Conservation (phyloP, 345 rosid genomes). For the Corchorus capsularis region DNA sequence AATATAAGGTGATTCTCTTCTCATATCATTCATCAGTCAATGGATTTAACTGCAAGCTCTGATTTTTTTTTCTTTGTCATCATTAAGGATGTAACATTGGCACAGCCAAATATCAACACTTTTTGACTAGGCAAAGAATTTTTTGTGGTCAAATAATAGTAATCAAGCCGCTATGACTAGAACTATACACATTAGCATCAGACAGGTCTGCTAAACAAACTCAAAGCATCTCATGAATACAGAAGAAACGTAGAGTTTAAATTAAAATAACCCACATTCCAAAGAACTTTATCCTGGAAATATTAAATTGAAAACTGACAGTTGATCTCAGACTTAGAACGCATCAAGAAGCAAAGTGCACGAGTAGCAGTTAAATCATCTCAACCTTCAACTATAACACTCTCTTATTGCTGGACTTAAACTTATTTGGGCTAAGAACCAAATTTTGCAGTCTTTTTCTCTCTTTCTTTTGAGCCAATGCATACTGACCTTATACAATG, state of each 20-base stretch:
- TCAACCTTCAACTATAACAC: not conserved
- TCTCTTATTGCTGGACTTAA: constrained; percentile 8
- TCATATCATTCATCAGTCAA: not conserved
- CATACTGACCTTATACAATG: constrained; percentile 80
- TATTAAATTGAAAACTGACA: constrained; percentile 2
- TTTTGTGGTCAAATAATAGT: not conserved
- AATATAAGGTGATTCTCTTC: not conserved
- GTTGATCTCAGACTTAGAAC: not conserved
- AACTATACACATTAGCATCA: not conserved
- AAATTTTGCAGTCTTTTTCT: constrained; percentile 9
- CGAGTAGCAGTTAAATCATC: not conserved
- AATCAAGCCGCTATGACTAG: not conserved
- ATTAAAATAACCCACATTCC: not conserved
- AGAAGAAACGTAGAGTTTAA: not conserved
- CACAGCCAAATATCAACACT: not conserved
- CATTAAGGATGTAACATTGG: not conserved
- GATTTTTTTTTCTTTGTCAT: not conserved
- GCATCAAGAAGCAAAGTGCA: not conserved
- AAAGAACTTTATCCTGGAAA: not conserved
- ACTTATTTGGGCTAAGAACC: constrained; percentile 15
- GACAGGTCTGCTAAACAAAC: not conserved
- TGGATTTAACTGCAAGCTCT: not conserved
- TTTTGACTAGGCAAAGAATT: not conserved
- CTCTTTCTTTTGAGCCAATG: not conserved
- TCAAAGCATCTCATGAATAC: not conserved